Evolutionary conservation across 495 filamentous ascomycete species (phyloP), one percentile per base, ranked within the genome.

Genomic region (Aspergillus steynii): DNA sequence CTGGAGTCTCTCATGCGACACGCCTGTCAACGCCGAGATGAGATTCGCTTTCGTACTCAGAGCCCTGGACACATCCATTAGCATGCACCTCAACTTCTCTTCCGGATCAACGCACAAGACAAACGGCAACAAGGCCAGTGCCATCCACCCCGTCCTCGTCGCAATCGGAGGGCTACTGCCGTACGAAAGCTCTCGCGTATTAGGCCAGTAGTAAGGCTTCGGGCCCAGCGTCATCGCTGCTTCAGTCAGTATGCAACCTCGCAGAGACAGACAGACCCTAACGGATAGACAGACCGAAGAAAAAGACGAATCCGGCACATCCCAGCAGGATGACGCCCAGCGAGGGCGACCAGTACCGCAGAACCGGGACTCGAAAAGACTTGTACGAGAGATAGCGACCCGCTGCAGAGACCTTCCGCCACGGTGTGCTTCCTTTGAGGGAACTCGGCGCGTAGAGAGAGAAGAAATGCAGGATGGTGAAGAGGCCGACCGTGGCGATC

Each of bases 141-240:
- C 76, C 76, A 86, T 80, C 69, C 78, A 82, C 8, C 82, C 85
- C 0, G 78, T 61, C 20, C 84, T 65, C 0, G 82, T 81, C 4
- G 82, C 80, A 31, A 85, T 72, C 3, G 84, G 82, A 10, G 84
- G 83, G n/a, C 74, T 77, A 15, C 64, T 67, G 7, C 82, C 83
- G 55, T 76, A 84, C 45, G 67, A 75, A 26, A 77, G 46, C 2
- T 66, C 71, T 32, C 60, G 66, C 4, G 71, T 76, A 46, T 80
- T 82, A 2, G 83, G 77, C 82, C 83, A 86, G 68, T 86, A 86
- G 58, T 86, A 86, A 0, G 84, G 83, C 53, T 75, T 62, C 2
- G 83, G 80, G 25, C 72, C 75, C 8, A 86, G 71, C 0, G 71
- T 78, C 81, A 84, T 78, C 29, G 69, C 75, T 82, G 65, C 29